Evolutionary conservation across 1,284 basidiomycete species (phyloP), one percentile per base, ranked within the genome.

Genomic region (Cutaneotrichosporon cutaneum): DNA sequence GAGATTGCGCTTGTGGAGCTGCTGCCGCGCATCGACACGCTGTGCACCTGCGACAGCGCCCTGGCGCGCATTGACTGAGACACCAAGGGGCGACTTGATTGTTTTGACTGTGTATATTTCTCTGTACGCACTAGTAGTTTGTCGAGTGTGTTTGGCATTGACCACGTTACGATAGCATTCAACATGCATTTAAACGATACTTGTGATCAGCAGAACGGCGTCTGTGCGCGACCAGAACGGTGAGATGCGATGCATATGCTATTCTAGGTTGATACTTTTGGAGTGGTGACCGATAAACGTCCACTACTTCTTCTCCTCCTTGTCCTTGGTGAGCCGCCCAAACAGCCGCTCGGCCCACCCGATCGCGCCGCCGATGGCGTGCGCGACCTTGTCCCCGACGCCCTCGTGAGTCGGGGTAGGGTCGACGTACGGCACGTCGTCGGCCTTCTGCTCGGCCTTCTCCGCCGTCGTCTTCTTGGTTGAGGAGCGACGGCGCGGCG

Each of bases 311-410:
- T 60, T 50, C 57, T 56, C 61, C n/a, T 56, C 32, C 39, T 39
- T 39, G 51, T 62, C 51, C 51, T 63, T 58, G n/a, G 58, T 61
- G 33, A 59, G 56, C 21, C 62, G 58, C 30, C 74, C 72, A 21
- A 72, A 63, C 26, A 72, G 50, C 11, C 69, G 59, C 54, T 77
- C 76, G 2, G 69, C 68, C 68, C 70, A 77, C 24, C 74, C 74
- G 21, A 77, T 60, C 24, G 68, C 73, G 16, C 71, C 69, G 30
- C 76, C 76, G 10, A 77, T 62, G 5, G 67, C 72, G 32, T 68
- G 67, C 32, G 71, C 74, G 14, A 75, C 60, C 56, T 68, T 71
- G n/a, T 69, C 72, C 2, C 63, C 58, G 10, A 75, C 50, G 22
- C 65, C 61, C 4, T 62, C 57, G n/a, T 53, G 18, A 6, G 13